Evolutionary conservation across 2,329 filamentous ascomycete genomes (phyloP).

Genomic region (Cordyceps fumosorosea): DNA sequence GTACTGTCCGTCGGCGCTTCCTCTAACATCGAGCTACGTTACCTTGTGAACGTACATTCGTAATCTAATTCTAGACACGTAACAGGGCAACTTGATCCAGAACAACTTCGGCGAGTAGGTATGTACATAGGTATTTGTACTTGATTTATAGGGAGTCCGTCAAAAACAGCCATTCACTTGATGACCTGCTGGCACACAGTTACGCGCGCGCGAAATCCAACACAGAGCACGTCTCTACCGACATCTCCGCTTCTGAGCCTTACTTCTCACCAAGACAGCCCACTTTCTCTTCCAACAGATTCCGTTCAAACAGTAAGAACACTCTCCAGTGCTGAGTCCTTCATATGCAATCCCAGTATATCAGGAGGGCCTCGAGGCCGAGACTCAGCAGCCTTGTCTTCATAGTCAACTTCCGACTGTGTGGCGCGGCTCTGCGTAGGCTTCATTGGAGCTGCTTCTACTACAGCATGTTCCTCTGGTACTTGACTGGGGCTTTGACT

Average conservation of each 20-base stretch:
- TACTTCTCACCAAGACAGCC: not conserved
- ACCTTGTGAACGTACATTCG: too few relatives aligned
- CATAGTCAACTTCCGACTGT: slow-evolving; percentile 34
- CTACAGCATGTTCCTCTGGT: slow-evolving; percentile 16
- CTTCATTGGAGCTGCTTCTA: slow-evolving; percentile 18
- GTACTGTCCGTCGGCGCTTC: too few relatives aligned
- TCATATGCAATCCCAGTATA: not conserved
- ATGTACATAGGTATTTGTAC: too few relatives aligned
- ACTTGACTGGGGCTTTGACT: slow-evolving; percentile 20
- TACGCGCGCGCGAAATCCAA: not conserved
- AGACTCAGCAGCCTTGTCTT: slow-evolving; percentile 27
- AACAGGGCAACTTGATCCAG: too few relatives aligned
- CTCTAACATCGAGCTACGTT: too few relatives aligned
- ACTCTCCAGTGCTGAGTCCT: not conserved
- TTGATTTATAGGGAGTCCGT: too few relatives aligned
- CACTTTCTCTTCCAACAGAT: not conserved
- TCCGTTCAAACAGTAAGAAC: not conserved
- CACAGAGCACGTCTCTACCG: not conserved
- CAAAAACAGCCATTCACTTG: not conserved
- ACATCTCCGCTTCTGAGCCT: not conserved
- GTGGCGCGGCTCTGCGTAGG: slow-evolving; percentile 29
- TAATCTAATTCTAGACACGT: too few relatives aligned
- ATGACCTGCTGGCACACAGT: not conserved
- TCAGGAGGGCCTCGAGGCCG: slow-evolving; percentile 19
- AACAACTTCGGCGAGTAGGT: too few relatives aligned